Evolutionary conservation across 768 basidiomycete species (phyloP), one percentile per base, ranked within the genome.

Genomic region (Boletus pseudopeckii): DNA sequence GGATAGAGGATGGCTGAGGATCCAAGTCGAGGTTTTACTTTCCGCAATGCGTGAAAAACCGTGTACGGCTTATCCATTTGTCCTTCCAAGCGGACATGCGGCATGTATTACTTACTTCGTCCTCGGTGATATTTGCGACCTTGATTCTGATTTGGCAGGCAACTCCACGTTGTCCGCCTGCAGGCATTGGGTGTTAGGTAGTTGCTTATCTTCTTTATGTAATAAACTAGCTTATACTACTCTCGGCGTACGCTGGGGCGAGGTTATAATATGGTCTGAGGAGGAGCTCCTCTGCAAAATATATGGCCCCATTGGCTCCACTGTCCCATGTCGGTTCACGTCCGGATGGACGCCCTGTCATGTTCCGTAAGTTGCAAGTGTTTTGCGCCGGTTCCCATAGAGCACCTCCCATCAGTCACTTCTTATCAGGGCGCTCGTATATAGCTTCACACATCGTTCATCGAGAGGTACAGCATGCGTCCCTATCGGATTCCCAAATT

Each of bases 111-210:
- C 63, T 58, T 56, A 64, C 58, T 63, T 62, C 47, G 64, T 65
- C 60, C 57, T 62, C 65, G 70, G 69, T 54, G 57, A 65, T 59
- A 76, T 75, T 77, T 75, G 73, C 72, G 66, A 64, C 73, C 71
- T 74, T 60, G 37, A 50, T 55, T 85, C 81, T 78, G 80, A 83
- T 82, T 70, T 64, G 70, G 68, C 53, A 70, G 52, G 74, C 71
- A 70, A 74, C 70, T 72, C 71, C 80, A 87, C 85, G 85, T 85
- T 85, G 77, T 75, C 72, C 83, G 85, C 85, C 85, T 86, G 83
- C 83, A 86, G 84, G 85, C 84, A 80, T 66, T 63, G 58, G 64
- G 68, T 71, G 75, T 75, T 74, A 50, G 58, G 61, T 60, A 56
- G 49, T 67, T 71, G 58, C 68, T 72, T 72, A 65, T 64, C 72